Evolutionary conservation across 345 rosid species (phyloP).

Genomic region (Toxicodendron radicans): DNA sequence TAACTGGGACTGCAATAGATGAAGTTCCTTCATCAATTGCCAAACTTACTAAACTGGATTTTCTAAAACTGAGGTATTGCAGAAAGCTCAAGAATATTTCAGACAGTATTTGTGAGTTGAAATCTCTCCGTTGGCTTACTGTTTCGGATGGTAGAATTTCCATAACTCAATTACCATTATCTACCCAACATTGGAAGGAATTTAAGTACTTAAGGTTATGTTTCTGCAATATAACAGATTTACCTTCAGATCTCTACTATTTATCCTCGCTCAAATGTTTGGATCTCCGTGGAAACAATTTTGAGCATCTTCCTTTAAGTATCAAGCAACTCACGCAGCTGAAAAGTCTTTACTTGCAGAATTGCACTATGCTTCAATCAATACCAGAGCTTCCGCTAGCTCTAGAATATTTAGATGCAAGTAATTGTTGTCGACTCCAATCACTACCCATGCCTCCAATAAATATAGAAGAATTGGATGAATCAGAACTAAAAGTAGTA

Average conservation of each 20-base stretch:
- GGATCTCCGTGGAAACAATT: conserved; percentile 27
- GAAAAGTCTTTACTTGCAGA: conserved; percentile 23
- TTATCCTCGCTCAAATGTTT: conserved; percentile 20
- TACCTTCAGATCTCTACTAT: conserved; percentile 19
- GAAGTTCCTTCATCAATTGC: conserved; percentile 2
- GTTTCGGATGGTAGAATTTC: too few relatives aligned
- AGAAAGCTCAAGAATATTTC: background rate
- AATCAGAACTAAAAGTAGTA: conserved; percentile 25
- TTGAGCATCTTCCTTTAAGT: conserved; percentile 23
- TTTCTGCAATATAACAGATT: too few relatives aligned
- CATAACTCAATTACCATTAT: too few relatives aligned
- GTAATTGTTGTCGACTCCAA: conserved; percentile 27
- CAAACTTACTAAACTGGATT: background rate
- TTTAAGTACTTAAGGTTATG: too few relatives aligned
- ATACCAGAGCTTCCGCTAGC: conserved; percentile 30
- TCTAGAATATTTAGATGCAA: conserved; percentile 23
- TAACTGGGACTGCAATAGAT: background rate
- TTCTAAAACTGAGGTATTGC: background rate
- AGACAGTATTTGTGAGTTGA: too few relatives aligned
- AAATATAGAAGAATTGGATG: conserved; percentile 23
- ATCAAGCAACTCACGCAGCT: conserved; percentile 25
- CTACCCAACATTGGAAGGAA: too few relatives aligned
- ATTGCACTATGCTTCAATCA: conserved; percentile 32
- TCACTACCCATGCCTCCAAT: conserved; percentile 32
- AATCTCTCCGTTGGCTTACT: too few relatives aligned